Base-by-base conservation (phyloP, 495 filamentous ascomycete species). In the Tuber calosporum region DNA sequence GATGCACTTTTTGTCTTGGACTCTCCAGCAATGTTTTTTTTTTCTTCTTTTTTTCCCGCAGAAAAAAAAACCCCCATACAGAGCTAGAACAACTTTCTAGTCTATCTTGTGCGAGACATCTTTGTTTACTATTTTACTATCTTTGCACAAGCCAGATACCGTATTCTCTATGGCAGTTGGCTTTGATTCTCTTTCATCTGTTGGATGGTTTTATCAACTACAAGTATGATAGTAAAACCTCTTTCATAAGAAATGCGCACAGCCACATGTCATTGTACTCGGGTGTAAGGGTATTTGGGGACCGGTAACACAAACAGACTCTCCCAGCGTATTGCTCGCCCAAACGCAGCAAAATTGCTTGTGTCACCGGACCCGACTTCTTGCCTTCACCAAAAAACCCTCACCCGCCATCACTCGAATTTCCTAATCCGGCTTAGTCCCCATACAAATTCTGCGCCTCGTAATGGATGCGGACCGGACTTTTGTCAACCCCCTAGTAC, bases 1-100 rank as follows among this genome's bases (percentile, higher is more conserved):
- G 53, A 62, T 62, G 34, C 26, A 62, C 53, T 62, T 62, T 62
- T 62, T 30, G 53, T 62, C 53, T 62, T 17, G 26, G 53, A 62
- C 53, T 30, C 53, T 17, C 22, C 20, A n/a, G 45, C 6, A 53
- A 53, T n/a, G 1, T 53, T 53, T 6, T 53, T 48, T 48, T 48
- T 6, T n/a, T 53, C n/a, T 43, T 43, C 11, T 40, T 40, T 40
- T n/a, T n/a, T n/a, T n/a, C n/a, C n/a, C n/a, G 39, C 39, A 40
- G 11, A 20, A 45, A 53, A 34, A 26, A 13, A 34, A 62, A 34
- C 26, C n/a, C n/a, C n/a, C 26, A 30, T 30, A 30, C 30, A n/a
- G 48, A 58, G 48, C 26, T 58, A 3, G 48, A 53, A 30, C 48
- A 30, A 5, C 4, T 15, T n/a, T 58, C 11, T 30, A 3, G 30